Conservation (phyloP, 495 filamentous ascomycete genomes). For the Baudoinia panamericana region DNA sequence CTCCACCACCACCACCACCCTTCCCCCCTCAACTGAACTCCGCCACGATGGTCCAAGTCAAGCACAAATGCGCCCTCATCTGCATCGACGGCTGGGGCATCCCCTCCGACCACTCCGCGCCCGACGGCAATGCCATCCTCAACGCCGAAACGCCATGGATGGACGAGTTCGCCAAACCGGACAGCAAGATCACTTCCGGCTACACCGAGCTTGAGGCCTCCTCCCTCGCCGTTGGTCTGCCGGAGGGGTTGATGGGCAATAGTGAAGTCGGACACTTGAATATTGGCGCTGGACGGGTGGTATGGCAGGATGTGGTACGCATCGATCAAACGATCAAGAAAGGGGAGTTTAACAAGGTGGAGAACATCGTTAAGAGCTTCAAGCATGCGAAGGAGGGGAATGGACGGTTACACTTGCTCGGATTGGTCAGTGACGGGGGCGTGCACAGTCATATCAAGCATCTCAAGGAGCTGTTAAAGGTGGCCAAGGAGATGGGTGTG, state of each 20-base stretch:
- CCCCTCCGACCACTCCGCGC: slow-evolving; percentile 58
- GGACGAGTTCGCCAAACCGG: slow-evolving; percentile 55
- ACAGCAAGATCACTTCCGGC: slow-evolving; percentile 56
- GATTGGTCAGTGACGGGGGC: slow-evolving; percentile 86
- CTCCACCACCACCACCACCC: no score
- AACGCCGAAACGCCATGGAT: slow-evolving; percentile 84
- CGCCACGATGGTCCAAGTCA: slow-evolving; percentile 56
- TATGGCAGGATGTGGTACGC: slow-evolving; percentile 96
- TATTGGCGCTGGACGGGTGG: slow-evolving; percentile 92
- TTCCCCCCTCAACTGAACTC: no score
- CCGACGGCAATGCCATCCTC: slow-evolving; percentile 85
- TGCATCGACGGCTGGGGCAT: slow-evolving; percentile 99
- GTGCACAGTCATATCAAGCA: slow-evolving; percentile 95
- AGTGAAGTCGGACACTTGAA: slow-evolving; percentile 97
- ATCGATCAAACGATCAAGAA: slow-evolving; percentile 95
- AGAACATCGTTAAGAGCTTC: slow-evolving; percentile 65
- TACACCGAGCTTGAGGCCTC: slow-evolving; percentile 88
- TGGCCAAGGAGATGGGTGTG: slow-evolving; percentile 76
- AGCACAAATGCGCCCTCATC: slow-evolving; percentile 90
- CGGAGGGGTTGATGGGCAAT: slow-evolving; percentile 97
- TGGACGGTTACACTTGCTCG: slow-evolving; percentile 81
- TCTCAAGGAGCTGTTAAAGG: slow-evolving; percentile 69
- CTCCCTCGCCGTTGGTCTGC: slow-evolving; percentile 86
- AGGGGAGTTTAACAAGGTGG: slow-evolving; percentile 61
- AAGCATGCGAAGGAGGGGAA: slow-evolving; percentile 73